Percentiles rank a stretch among this genome's conserved stretches.
Conservation (phyloP, 2,329 filamentous ascomycete genomes). For the Colletotrichum tamarilloi region DNA sequence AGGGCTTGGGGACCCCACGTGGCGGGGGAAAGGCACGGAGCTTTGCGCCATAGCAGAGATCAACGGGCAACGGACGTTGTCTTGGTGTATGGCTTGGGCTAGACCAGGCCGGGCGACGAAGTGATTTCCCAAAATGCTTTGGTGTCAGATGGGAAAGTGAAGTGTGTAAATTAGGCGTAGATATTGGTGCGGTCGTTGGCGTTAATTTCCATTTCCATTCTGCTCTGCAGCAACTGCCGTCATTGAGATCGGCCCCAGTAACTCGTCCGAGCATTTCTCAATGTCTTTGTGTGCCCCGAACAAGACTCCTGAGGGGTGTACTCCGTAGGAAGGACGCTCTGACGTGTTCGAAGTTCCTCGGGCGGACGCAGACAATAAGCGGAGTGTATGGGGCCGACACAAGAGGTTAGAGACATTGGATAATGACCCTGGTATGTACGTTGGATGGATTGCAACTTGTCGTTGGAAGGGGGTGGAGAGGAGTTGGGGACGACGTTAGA, state of each 20-base stretch:
- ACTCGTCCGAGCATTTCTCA: constrained; percentile 10
- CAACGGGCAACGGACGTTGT: constrained; percentile 29
- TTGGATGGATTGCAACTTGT: neutral
- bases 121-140: constrained; percentile 19
- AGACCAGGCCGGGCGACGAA: constrained; percentile 13
- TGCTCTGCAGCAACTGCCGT: neutral
- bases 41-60: constrained; percentile 28
- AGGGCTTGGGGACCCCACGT: constrained; percentile 20
- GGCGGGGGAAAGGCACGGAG: constrained; percentile 28
- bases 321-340: neutral
- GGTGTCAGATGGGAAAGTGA: constrained; percentile 10
- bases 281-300: neutral
- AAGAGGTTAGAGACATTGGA: neutral
- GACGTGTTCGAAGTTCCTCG: constrained; percentile 12
- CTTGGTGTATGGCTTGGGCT: constrained; percentile 23
- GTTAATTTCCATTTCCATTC: neutral
- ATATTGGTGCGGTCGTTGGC: neutral
- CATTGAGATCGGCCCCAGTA: constrained; percentile 13
- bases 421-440: neutral
- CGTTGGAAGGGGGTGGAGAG: neutral
- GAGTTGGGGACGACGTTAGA: neutral
- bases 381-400: neutral
- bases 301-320: neutral
- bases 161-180: neutral
- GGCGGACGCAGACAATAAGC: neutral